Evolutionary conservation across 805 yeast species (phyloP).

Genomic region (Saturnispora gosingensis): DNA sequence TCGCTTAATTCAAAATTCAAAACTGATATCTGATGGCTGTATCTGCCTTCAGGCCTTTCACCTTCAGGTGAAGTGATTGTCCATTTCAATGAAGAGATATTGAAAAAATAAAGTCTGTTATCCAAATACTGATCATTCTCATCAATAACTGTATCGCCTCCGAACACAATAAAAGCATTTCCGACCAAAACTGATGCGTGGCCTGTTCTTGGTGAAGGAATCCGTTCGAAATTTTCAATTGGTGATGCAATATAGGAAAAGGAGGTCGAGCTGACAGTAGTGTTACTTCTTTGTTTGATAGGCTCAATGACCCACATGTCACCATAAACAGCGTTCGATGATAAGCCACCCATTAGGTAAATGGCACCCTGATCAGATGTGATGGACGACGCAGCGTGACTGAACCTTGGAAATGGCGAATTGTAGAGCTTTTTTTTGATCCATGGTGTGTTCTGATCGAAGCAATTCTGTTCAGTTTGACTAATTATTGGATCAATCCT

Average conservation of each 20-base stretch:
- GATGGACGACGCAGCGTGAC: constrained; percentile 77
- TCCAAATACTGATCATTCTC: constrained; percentile 72
- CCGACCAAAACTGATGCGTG: constrained; percentile 90
- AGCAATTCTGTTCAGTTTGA: neutral
- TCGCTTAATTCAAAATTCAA: constrained; percentile 47
- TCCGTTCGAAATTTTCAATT: constrained; percentile 63
- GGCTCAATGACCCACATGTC: constrained; percentile 88
- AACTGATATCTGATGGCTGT: constrained; percentile 85
- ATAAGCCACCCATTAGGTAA: constrained; percentile 89
- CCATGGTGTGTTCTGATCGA: constrained; percentile 45
- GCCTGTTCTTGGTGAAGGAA: constrained; percentile 95
- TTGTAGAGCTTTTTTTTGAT: constrained; percentile 48
- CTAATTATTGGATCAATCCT: neutral
- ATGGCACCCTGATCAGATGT: constrained; percentile 75
- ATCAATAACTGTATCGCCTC: constrained; percentile 84
- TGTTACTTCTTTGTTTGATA: constrained; percentile 13
- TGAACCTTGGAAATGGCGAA: constrained; percentile 90
- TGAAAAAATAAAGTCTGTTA: constrained; percentile 80
- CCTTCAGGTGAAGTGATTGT: constrained; percentile 69
- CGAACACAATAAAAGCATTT: constrained; percentile 89
- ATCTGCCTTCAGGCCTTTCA: constrained; percentile 79
- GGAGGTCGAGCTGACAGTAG: constrained; percentile 17
- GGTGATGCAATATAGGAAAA: constrained; percentile 37
- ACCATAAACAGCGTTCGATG: constrained; percentile 86
- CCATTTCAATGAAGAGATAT: constrained; percentile 70